Conservation (phyloP, 306 rosid genomes). For the Pterocarpus santalinus region DNA sequence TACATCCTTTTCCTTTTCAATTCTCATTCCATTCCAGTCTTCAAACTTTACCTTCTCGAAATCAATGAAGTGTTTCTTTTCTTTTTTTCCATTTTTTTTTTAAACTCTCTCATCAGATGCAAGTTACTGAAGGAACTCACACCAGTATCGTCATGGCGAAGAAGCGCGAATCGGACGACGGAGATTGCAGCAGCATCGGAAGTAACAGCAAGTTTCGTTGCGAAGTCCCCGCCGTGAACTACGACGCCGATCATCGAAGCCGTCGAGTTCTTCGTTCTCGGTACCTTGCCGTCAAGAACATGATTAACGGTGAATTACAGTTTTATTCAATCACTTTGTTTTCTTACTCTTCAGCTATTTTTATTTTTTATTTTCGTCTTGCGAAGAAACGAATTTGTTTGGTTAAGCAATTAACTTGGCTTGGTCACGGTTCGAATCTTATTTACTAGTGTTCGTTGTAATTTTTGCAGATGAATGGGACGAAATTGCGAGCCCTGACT, state of each 20-base stretch:
- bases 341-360: background rate
- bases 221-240: background rate
- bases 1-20: background rate
- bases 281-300: constrained; percentile 39
- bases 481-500: constrained; percentile 43
- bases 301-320: constrained; percentile 43
- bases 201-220: background rate
- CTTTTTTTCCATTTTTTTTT: background rate
- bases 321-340: background rate
- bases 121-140: background rate
- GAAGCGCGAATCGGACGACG: constrained; percentile 32
- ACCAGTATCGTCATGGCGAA: constrained; percentile 10
- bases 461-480: constrained; percentile 53
- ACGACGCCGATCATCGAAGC: constrained; percentile 14
- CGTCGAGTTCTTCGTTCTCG: constrained; percentile 53
- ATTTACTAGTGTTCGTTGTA: background rate
- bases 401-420: background rate
- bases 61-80: background rate
- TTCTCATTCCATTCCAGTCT: background rate
- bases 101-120: background rate
- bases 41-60: background rate
- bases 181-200: background rate
- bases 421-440: background rate
- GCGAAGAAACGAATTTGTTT: background rate
- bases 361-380: background rate